Conservation (phyloP, 2,329 filamentous ascomycete genomes). For the Torrubiellomyces zombiae region DNA sequence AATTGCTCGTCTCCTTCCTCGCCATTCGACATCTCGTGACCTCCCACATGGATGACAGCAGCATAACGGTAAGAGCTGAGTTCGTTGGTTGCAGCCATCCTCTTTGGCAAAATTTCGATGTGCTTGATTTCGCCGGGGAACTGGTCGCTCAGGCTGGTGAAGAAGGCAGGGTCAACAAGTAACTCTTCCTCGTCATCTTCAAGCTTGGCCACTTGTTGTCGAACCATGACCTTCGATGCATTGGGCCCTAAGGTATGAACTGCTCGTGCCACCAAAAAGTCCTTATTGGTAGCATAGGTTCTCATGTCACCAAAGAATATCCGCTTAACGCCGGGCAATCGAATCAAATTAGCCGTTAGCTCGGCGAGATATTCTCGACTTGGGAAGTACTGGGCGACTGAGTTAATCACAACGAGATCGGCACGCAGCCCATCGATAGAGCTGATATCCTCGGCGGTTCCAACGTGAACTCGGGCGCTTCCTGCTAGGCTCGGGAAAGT, state of each 20-base stretch:
- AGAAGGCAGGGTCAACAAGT: constrained; percentile 10
- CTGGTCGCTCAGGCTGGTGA: constrained; percentile 5
- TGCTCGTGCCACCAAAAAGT: constrained; percentile 5
- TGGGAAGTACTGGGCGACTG: constrained; percentile 13
- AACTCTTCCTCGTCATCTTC: constrained; percentile 8
- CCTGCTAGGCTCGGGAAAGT: constrained; percentile 3
- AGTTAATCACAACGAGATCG: constrained; percentile 11
- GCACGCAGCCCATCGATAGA: too few relatives aligned
- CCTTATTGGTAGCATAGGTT: constrained; percentile 4
- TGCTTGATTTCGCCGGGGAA: constrained; percentile 7
- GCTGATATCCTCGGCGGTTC: constrained; percentile 7
- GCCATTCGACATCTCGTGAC: neutral
- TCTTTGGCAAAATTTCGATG: constrained; percentile 10
- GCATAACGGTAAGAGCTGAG: constrained; percentile 10
- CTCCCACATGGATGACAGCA: constrained; percentile 7
- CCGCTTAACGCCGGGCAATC: constrained; percentile 1
- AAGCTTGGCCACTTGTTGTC: constrained; percentile 3
- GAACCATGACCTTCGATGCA: constrained; percentile 2
- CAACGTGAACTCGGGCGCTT: constrained; percentile 7
- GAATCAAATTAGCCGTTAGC: constrained; percentile 3
- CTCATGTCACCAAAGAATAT: constrained; percentile 9
- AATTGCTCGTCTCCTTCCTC: constrained; percentile 2
- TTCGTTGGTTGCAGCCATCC: constrained; percentile 10
- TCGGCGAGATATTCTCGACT: constrained; percentile 9
- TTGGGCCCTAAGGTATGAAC: constrained; percentile 1